Evolutionary conservation across 495 filamentous ascomycete genomes (phyloP).

Genomic region (Aspergillus indologenus): DNA sequence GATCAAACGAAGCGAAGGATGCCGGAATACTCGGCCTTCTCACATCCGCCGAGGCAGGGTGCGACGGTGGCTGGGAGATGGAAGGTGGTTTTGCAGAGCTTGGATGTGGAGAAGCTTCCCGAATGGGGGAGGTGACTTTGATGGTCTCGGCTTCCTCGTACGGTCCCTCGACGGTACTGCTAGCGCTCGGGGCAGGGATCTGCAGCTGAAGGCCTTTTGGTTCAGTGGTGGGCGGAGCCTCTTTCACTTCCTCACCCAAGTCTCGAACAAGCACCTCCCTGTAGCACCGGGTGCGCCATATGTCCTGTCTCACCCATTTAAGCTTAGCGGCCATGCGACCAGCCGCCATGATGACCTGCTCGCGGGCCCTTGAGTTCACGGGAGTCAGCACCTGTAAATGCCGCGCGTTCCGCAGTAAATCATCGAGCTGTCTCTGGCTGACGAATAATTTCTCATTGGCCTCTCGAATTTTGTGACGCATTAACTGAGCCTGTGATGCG

Average conservation of each 20-base stretch:
- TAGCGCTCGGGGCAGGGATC: constrained; percentile 14
- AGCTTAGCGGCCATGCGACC: constrained; percentile 83
- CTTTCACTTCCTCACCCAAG: constrained; percentile 66
- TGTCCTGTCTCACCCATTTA: constrained; percentile 89
- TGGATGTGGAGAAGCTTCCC: constrained; percentile 7
- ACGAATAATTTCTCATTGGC: constrained; percentile 73
- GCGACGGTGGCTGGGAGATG: constrained; percentile 15
- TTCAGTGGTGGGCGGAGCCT: constrained; percentile 22
- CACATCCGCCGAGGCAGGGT: constrained; percentile 24
- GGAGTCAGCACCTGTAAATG: constrained; percentile 88
- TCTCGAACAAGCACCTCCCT: constrained; percentile 83
- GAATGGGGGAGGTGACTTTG: constrained; percentile 16
- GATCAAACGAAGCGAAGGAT: constrained; percentile 33
- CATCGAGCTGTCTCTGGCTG: constrained; percentile 74
- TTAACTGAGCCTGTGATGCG: constrained; percentile 72
- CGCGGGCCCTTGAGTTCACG: constrained; percentile 79
- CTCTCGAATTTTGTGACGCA: constrained; percentile 78
- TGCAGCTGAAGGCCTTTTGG: constrained; percentile 19
- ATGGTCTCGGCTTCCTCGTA: constrained; percentile 1
- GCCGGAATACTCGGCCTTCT: constrained; percentile 38
- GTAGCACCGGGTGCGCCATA: constrained; percentile 89
- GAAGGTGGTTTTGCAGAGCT: constrained; percentile 9
- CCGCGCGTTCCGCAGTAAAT: constrained; percentile 82
- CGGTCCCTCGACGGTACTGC: background rate
- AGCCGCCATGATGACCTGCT: constrained; percentile 80